Evolutionary conservation across 257 asterid species (phyloP).

Genomic region (Phtheirospermum japonicum): DNA sequence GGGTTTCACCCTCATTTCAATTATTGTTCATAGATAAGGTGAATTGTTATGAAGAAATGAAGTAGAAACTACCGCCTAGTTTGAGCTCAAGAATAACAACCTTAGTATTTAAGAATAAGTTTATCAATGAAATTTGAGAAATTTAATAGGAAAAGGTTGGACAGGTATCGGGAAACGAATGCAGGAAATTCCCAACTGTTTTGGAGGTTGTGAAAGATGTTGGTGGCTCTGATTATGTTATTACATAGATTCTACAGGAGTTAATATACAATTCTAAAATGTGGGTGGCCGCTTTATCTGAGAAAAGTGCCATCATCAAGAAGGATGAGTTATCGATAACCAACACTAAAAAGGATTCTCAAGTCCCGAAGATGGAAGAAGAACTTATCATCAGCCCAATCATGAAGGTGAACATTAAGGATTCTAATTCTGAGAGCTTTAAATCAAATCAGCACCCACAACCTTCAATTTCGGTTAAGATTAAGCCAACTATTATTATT

Average conservation of each 20-base stretch:
- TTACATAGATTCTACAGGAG: constrained; percentile 56
- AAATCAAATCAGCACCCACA: constrained; percentile 28
- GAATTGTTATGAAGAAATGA: neutral
- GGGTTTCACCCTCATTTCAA: constrained; percentile 6
- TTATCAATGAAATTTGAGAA: constrained; percentile 15
- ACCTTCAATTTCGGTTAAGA: constrained; percentile 29
- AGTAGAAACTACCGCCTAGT: neutral
- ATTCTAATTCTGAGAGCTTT: constrained; percentile 19
- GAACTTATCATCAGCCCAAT: constrained; percentile 19
- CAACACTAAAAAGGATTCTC: no score
- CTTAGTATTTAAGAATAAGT: neutral
- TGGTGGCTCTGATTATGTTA: constrained; percentile 63
- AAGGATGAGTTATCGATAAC: constrained; percentile 27
- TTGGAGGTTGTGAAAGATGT: constrained; percentile 35
- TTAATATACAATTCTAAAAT: constrained; percentile 41
- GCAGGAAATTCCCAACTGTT: constrained; percentile 76
- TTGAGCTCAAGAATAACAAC: neutral
- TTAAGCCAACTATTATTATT: no score
- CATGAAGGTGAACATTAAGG: constrained; percentile 12
- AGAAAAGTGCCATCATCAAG: constrained; percentile 24
- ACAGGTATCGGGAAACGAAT: constrained; percentile 68
- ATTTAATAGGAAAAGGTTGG: constrained; percentile 22
- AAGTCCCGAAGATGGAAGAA: no score
- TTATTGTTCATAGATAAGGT: neutral
- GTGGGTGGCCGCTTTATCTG: constrained; percentile 19